These are phyloP conservation scores for Lachnellula arida DNA, from an alignment of 2,329 filamentous ascomycete genomes.

Conservation along the genomic window DNA sequence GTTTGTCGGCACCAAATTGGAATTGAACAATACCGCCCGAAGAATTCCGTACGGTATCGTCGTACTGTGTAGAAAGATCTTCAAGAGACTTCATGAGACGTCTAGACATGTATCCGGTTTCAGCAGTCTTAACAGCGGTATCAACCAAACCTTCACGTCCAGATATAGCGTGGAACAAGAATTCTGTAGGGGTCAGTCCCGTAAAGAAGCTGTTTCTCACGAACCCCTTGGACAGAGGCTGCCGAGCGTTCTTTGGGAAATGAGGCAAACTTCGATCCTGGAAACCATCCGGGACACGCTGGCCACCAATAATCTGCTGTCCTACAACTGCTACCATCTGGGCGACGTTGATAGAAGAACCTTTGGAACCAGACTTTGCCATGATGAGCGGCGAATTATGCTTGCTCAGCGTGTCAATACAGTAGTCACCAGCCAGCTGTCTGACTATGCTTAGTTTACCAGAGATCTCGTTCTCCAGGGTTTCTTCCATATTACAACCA, in stretches of 20 bases:
- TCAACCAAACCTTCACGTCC: slow-evolving; percentile 98
- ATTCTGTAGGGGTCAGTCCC: slow-evolving; percentile 83
- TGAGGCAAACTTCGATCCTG: slow-evolving; percentile 93
- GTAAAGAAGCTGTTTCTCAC: slow-evolving; percentile 97
- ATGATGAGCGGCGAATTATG: slow-evolving; percentile 94
- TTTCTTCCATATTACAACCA: slow-evolving; percentile 87
- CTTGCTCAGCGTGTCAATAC: slow-evolving; percentile 82
- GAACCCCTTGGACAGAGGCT: slow-evolving; percentile 95
- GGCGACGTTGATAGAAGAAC: slow-evolving; percentile 95
- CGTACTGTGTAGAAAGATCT: slow-evolving; percentile 89
- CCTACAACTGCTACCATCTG: slow-evolving; percentile 98
- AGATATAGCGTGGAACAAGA: slow-evolving; percentile 97
- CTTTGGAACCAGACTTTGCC: slow-evolving; percentile 96
- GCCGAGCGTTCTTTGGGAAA: slow-evolving; percentile 87
- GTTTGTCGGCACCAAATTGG: slow-evolving; percentile 91
- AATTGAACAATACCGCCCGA: slow-evolving; percentile 89
- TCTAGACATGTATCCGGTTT: slow-evolving; percentile 98
- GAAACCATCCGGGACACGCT: slow-evolving; percentile 92
- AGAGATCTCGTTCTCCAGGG: slow-evolving; percentile 84
- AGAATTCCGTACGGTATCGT: slow-evolving; percentile 90
- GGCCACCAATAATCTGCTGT: slow-evolving; percentile 93
- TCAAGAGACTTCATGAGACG: slow-evolving; percentile 97
- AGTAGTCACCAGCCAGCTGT: slow-evolving; percentile 84
- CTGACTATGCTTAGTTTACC: slow-evolving; percentile 90
- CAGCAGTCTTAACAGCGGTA: slow-evolving; percentile 97